Percentiles rank a stretch among this genome's conserved stretches.
Conservation (phyloP, 2,329 filamentous ascomycete genomes). For the Venturia carpophila region DNA sequence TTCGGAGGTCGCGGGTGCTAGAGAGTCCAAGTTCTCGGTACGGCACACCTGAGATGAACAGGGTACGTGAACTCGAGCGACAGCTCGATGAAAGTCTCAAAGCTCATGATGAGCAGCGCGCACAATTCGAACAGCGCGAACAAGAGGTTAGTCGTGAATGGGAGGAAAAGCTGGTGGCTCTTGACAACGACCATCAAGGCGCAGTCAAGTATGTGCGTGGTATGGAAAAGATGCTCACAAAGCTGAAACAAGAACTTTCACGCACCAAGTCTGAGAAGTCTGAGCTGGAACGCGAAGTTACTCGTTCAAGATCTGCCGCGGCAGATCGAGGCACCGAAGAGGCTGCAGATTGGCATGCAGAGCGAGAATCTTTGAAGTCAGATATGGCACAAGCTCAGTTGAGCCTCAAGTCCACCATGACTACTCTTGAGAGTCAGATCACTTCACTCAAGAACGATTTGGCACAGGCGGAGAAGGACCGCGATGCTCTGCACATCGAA, state of each 20-base stretch:
- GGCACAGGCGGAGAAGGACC: constrained; percentile 55
- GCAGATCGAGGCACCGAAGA: constrained; percentile 46
- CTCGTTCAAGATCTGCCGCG: constrained; percentile 1
- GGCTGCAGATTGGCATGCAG: constrained; percentile 55
- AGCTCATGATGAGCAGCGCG: constrained; percentile 78
- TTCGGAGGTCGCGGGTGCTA: constrained; percentile 62
- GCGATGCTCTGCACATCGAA: constrained; percentile 53
- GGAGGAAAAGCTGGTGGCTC: constrained; percentile 83
- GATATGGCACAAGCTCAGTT: constrained; percentile 63
- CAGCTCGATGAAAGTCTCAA: constrained; percentile 71
- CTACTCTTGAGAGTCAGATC: constrained; percentile 65
- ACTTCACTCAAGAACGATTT: constrained; percentile 62
- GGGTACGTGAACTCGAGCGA: constrained; percentile 77
- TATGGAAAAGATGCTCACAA: constrained; percentile 97
- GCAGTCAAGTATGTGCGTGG: constrained; percentile 97
- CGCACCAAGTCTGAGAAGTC: constrained; percentile 83
- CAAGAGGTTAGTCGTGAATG: constrained; percentile 85
- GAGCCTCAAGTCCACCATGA: constrained; percentile 58
- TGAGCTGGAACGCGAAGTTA: constrained; percentile 64
- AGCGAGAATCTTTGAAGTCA: constrained; percentile 58
- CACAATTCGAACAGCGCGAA: constrained; percentile 66
- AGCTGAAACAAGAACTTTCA: constrained; percentile 94
- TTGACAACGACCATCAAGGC: constrained; percentile 96
- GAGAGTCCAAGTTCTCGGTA: constrained; percentile 68
- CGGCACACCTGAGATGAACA: constrained; percentile 67